Evolutionary conservation across 164 flowering plant genomes (phyloP), one percentile per base, ranked within the genome.

Genomic region (Paratinospora sagittata): DNA sequence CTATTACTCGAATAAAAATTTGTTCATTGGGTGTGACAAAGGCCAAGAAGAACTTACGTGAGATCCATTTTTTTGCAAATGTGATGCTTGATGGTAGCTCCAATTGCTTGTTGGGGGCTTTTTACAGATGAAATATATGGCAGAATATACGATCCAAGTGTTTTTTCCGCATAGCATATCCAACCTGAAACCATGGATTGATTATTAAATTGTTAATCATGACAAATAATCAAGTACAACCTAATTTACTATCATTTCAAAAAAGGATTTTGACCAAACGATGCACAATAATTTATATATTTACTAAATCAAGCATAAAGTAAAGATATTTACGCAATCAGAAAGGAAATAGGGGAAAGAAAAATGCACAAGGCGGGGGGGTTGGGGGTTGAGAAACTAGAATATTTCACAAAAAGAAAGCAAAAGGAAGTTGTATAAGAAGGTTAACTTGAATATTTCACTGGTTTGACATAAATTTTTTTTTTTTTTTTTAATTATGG

Each of bases 101-200:
- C 98, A 69, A 93, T 93, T 37, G 90, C 76, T 84, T 96, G 99
- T 65, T 93, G 99, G 27, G 99, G 99, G 62, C 98, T 93, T 83
- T 93, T 96, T 70, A 93, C 97, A 27, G 97, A 85, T 33, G 97
- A 92, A 61, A 96, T 85, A 72, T 90, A 81, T 21, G 98, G 99
- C 73, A 93, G 84, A 76, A 93, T 83, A 66, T 83, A 91, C 27
- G 97, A 90, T 34, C 98, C 99, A 73, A 92, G 89, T 63, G 91
- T 90, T 77, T 96, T 96, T 73, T 93, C 97, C 60, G 99, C 98
- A 83, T 96, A 96, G 80, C 98, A 91, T 78, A 96, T 87, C 99
- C 99, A 96, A 81, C 98, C 98, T 96, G 85, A 60, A 75, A 47
- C 57, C 66, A 67, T 2, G 65, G 13, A 60, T 45, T 55, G 24